phyloP scores from a whole-genome alignment of 1,284 basidiomycete species.

The Ceratobasidium sp. region DNA sequence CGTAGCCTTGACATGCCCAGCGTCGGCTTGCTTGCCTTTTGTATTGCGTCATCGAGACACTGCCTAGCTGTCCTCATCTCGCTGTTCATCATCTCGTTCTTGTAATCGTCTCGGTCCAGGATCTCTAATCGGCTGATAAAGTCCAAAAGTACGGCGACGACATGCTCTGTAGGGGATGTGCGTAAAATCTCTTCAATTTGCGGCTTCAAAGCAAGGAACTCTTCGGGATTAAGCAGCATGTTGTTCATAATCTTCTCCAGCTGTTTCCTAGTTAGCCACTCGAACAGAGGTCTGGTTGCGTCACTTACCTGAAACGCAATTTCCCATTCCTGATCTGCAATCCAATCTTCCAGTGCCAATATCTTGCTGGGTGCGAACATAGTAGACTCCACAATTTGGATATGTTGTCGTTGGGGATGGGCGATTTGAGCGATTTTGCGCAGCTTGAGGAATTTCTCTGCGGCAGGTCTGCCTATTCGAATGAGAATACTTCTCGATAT shows the following conservation, averaged over 20 bases:
- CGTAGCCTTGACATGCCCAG: slow-evolving; percentile 45
- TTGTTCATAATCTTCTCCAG: slow-evolving; percentile 56
- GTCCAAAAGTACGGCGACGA: slow-evolving; percentile 50
- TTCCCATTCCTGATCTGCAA: slow-evolving; percentile 54
- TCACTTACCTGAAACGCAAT: slow-evolving; percentile 42
- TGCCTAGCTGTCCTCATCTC: slow-evolving; percentile 56
- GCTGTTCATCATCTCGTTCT: not conserved
- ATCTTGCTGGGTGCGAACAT: slow-evolving; percentile 52
- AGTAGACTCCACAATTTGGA: not conserved
- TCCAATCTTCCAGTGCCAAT: slow-evolving; percentile 59
- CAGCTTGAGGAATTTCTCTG: slow-evolving; percentile 70
- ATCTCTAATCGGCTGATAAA: slow-evolving; percentile 56
- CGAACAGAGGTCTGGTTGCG: not conserved
- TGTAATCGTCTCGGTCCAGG: slow-evolving; percentile 61
- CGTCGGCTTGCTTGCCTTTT: slow-evolving; percentile 50
- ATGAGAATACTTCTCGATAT: slow-evolving; percentile 55
- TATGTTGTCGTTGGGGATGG: not conserved
- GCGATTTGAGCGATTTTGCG: slow-evolving; percentile 48
- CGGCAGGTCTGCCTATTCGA: slow-evolving; percentile 61
- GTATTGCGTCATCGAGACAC: slow-evolving; percentile 61
- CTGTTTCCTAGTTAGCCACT: not conserved
- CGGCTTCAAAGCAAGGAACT: slow-evolving; percentile 55
- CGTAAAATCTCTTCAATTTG: slow-evolving; percentile 61
- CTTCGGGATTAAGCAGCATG: slow-evolving; percentile 57
- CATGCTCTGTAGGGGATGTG: slow-evolving; percentile 20